These are phyloP conservation scores for Coleophoma eucalyptorum DNA, from an alignment of 2,329 filamentous ascomycete genomes.

Conservation along the genomic window DNA sequence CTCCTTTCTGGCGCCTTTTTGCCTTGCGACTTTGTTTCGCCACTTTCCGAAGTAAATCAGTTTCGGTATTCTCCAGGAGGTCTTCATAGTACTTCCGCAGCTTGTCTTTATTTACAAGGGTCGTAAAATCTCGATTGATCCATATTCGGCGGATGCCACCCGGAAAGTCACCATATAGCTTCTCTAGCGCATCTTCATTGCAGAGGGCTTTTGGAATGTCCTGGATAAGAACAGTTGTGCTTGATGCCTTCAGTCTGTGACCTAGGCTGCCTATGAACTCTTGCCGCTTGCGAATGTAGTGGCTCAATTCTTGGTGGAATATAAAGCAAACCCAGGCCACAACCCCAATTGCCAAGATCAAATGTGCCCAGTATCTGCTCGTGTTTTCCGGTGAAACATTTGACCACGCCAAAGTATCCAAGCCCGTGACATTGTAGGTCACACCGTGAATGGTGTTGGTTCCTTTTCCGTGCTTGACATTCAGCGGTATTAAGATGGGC, in stretches of 20 bases:
- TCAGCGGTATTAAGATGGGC: constrained; percentile 25
- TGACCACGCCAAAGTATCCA: constrained; percentile 26
- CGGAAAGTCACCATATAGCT: constrained; percentile 26
- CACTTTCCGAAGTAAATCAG: constrained; percentile 12
- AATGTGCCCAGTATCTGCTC: constrained; percentile 28
- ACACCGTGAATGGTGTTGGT: constrained; percentile 14
- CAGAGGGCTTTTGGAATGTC: constrained; percentile 25
- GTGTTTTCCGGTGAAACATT: constrained; percentile 24
- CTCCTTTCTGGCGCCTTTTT: constrained; percentile 6
- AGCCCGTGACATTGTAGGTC: constrained; percentile 23
- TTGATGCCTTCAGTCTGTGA: constrained; percentile 25
- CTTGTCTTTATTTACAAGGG: constrained; percentile 21
- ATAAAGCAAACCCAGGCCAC: constrained; percentile 26
- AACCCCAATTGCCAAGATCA: constrained; percentile 20
- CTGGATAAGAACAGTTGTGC: constrained; percentile 27
- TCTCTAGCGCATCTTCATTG: constrained; percentile 22
- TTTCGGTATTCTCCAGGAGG: constrained; percentile 25
- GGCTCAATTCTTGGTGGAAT: constrained; percentile 25
- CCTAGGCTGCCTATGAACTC: constrained; percentile 23
- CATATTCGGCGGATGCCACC: constrained; percentile 25
- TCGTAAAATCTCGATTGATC: constrained; percentile 25
- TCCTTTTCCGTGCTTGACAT: constrained; percentile 20
- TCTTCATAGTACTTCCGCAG: constrained; percentile 22
- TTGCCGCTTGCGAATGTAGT: constrained; percentile 25
- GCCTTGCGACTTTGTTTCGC: constrained; percentile 9